Evolutionary conservation across 169 alveolate species (phyloP).

Genomic region (Plasmodium billcollinsi): DNA sequence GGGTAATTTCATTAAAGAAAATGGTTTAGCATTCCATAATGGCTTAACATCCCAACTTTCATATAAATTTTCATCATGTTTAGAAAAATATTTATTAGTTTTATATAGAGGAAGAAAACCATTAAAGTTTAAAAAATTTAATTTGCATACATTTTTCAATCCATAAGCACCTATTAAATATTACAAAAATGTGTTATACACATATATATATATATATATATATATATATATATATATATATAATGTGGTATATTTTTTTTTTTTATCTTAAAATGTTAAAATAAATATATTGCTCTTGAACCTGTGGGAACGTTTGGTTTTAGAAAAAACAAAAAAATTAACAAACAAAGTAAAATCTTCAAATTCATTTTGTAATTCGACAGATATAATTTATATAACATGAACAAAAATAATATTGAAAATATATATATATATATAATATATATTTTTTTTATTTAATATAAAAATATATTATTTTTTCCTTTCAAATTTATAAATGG

Average conservation of each 20-base stretch:
- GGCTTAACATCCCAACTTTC: conserved; percentile 41
- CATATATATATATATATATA: neutral
- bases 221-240: conserved; percentile 5
- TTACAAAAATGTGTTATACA: neutral
- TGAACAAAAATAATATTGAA: too few relatives aligned
- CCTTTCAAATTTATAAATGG: too few relatives aligned
- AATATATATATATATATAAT: too few relatives aligned
- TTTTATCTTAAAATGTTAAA: neutral
- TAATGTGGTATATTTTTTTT: neutral
- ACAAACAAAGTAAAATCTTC: neutral
- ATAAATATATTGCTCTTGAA: neutral
- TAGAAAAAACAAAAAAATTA: neutral
- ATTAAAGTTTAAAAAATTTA: neutral
- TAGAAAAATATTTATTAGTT: conserved; percentile 12
- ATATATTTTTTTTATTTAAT: too few relatives aligned
- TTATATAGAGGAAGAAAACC: neutral
- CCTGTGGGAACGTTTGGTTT: neutral
- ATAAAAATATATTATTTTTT: too few relatives aligned
- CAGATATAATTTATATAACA: too few relatives aligned
- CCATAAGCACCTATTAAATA: conserved; percentile 1
- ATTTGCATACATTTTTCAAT: neutral
- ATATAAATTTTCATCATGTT: conserved; percentile 29
- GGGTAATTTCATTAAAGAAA: conserved; percentile 61
- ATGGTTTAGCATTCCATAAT: conserved; percentile 58
- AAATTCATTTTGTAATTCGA: neutral